Evolutionary conservation across 129 eudicot species (phyloP), one percentile per base, ranked within the genome.

Genomic region (Flaveria sonorensis): DNA sequence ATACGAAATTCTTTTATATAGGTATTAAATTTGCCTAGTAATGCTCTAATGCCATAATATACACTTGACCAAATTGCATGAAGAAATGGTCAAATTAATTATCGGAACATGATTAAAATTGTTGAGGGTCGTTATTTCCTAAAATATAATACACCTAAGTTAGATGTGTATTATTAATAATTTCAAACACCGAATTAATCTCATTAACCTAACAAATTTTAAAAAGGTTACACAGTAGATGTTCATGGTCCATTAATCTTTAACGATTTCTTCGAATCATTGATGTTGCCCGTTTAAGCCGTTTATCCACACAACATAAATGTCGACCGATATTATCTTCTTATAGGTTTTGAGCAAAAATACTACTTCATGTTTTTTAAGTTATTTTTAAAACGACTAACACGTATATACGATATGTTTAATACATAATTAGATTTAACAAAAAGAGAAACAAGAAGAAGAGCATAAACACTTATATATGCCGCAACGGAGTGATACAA

Each of bases 191-290:
- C 59, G 12, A 57, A 55, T 68, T 55, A 55, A 68, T 59, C 11
- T 77, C 82, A 78, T 28, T 70, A 45, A 57, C 39, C 13, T 70
- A 78, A 47, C 71, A 78, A 70, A 78, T 68, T 55, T 56, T 66
- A 66, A 16, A 64, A 53, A 28, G 30, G n/a, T 68, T 52, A 68
- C 57, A 43, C 45, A 19, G 18, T 20, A 24, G 14, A 6, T 75
- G 14, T 57, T 59, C 55, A 59, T 59, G 19, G 69, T 62, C 47
- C 43, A 16, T 47, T 59, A 7, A 48, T 62, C 71, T 61, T 30
- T 62, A 61, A 61, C 19, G 47, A 46, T 71, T 48, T 62, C 48
- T 46, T 43, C 14, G n/a, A 24, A 75, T 75, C 28, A 62, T 46
- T 62, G 71, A 8, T 20, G 79, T 18, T 56, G 28, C 63, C 63